These are phyloP conservation scores for Leucaena leucocephala DNA, from an alignment of 306 rosid species.

Conservation along the genomic window DNA sequence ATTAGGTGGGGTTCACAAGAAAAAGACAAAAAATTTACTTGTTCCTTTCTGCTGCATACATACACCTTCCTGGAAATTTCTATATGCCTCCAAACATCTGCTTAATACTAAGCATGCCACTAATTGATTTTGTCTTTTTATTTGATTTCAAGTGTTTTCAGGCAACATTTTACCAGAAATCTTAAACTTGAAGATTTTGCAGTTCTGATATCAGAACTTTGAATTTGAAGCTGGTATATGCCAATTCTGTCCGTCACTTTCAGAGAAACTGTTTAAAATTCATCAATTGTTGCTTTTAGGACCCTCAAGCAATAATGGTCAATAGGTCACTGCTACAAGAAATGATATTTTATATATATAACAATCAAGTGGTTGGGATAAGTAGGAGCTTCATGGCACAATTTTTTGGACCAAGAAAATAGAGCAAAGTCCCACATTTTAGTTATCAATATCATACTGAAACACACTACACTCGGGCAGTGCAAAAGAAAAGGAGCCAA, in stretches of 20 bases:
- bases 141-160: neutral
- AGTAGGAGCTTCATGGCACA: conserved; percentile 17
- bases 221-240: neutral
- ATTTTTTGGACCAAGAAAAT: conserved; percentile 35
- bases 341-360: conserved; percentile 5
- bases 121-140: conserved; percentile 6
- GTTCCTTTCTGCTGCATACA: neutral
- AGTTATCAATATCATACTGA: conserved; percentile 38
- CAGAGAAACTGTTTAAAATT: neutral
- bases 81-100: conserved; percentile 20
- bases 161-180: neutral
- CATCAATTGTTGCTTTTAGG: neutral
- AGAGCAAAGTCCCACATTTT: conserved; percentile 33
- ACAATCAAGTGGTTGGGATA: conserved; percentile 17
- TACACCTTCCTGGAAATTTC: conserved; percentile 49
- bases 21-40: conserved; percentile 5
- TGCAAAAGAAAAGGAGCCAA: conserved; percentile 56
- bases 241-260: conserved; percentile 5
- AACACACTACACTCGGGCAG: conserved; percentile 46
- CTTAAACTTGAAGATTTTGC: conserved; percentile 6
- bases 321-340: neutral
- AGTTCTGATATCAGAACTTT: conserved; percentile 21
- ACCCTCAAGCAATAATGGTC: conserved; percentile 19
- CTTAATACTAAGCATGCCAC: conserved; percentile 23
- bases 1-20: conserved; percentile 28